Base-by-base conservation (phyloP, 208 protist genomes). In the Crithidia fasciculata region DNA sequence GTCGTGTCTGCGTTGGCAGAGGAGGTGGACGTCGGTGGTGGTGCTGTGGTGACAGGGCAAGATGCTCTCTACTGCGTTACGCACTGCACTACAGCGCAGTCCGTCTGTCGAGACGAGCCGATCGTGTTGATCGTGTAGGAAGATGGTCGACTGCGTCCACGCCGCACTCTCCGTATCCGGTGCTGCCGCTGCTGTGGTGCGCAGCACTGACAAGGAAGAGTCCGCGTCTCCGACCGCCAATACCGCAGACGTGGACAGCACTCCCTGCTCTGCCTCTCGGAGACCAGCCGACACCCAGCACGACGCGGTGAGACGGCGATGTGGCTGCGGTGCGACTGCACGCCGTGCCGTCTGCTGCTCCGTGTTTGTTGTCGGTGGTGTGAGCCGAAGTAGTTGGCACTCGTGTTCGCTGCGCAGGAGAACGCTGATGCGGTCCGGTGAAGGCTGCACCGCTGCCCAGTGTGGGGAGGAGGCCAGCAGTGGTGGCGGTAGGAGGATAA, bases 241-340 rank as follows among this genome's bases (percentile, higher is more conserved):
- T 0, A 68, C 62, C 49, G 62, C 74, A 49, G 7, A 13, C 12
- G 45, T 13, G 45, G 45, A 13, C 45, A 15, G 45, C 45, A 49
- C 45, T 15, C 7, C 12, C 9, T 49, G 9, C 45, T 49, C 45
- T 49, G 45, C 12, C 12, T 55, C 61, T 8, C n/a, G 45, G 8
- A 45, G 56, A n/a, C 67, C 39, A 10, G n/a, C 37, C 4, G 78
- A 70, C 9, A 83, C 44, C 78, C 78, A 83, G 62, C 78, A 83
- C 13, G 78, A 77, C 8, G 78, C 55, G 19, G 78, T 83, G 63
- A 83, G 78, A 7, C 53, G 19, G 13, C 78, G 78, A 47, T 83
- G 78, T 37, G 72, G 78, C 61, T 83, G 78, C 52, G 67, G 74
- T 4, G 72, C 59, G 3, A 73, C 43, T 13, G 63, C 36, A 41